Evolutionary conservation across 352 stramenopile species (phyloP), one percentile per base, ranked within the genome.

Genomic region (Pythium aquatile): DNA sequence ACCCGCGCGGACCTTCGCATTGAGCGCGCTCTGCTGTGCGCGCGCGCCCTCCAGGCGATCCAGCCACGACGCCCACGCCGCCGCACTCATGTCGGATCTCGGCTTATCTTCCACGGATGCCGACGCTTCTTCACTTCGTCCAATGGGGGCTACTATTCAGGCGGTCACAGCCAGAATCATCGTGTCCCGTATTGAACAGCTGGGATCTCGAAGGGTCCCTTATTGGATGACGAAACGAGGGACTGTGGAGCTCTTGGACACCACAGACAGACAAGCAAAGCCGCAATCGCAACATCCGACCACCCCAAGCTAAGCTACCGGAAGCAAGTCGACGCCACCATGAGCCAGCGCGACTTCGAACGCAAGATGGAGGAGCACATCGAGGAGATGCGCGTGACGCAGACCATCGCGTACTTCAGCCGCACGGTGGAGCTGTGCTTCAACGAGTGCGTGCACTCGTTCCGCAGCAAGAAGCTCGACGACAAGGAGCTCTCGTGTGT

Each of bases 341-440:
- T 82, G 75, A 85, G 81, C 76, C 82, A 93, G 72, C 85, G 85
- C 56, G 85, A 94, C 62, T 92, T 94, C 62, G 83, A 94, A 78
- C 85, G 85, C 75, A 92, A 94, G 76, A 94, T 94, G 85, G 85
- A 94, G 74, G 79, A 93, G 83, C 84, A 95, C 78, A 82, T 97
- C 59, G 87, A 97, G 73, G 83, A 94, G 76, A 93, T 93, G 84
- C 87, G 90, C 73, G 85, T 96, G 72, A 90, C 89, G 68, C 87
- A 95, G 78, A 93, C 82, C 32, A 91, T 94, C 65, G 76, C 79
- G 58, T 92, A 93, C 75, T 97, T 96, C 73, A 97, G 90, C 74
- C 83, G 87, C 74, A 91, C 90, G 49, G 87, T 97, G 29, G 89
- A 95, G 71, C 76, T 91, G 32, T 97, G 89, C 74, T 96, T 96